These are phyloP conservation scores for Periconia sp. DNA, from an alignment of 2,329 filamentous ascomycete genomes.

Conservation along the genomic window DNA sequence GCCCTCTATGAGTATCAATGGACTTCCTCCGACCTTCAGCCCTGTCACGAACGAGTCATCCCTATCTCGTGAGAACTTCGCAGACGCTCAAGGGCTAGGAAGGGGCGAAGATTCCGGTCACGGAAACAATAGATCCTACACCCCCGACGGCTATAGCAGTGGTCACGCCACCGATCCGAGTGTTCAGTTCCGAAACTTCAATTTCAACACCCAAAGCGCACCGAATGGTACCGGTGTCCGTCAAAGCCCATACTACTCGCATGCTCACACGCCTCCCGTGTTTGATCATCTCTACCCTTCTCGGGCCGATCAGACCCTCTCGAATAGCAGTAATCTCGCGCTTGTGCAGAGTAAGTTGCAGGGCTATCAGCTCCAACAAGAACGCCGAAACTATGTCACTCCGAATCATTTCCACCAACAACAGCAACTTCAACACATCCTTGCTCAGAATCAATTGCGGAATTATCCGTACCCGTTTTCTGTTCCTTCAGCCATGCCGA, in stretches of 20 bases:
- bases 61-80: slow-evolving; percentile 29
- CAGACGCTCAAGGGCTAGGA: slow-evolving; percentile 27
- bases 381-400: slow-evolving; percentile 42
- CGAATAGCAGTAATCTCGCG: slow-evolving; percentile 51
- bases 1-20: slow-evolving; percentile 39
- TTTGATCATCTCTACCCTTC: slow-evolving; percentile 53
- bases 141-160: slow-evolving; percentile 33
- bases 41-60: slow-evolving; percentile 26
- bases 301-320: slow-evolving; percentile 46
- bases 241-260: slow-evolving; percentile 56
- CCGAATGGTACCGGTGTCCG: slow-evolving; percentile 51
- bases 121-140: slow-evolving; percentile 36
- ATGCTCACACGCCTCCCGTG: slow-evolving; percentile 51
- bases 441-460: slow-evolving; percentile 44
- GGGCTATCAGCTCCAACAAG: slow-evolving; percentile 52
- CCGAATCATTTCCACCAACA: slow-evolving; percentile 40
- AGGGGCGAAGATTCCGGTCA: slow-evolving; percentile 26
- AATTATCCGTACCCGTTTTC: slow-evolving; percentile 41
- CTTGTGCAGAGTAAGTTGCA: slow-evolving; percentile 58
- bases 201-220: slow-evolving; percentile 48
- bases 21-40: slow-evolving; percentile 27
- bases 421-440: slow-evolving; percentile 40
- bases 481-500: slow-evolving; percentile 42
- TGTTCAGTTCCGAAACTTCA: slow-evolving; percentile 47
- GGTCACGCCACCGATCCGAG: slow-evolving; percentile 37